A percentile compares a stretch with the other conserved stretches of the same genome.
These are phyloP conservation scores for Beauveria scarabaeidicola DNA, from an alignment of 2,329 filamentous ascomycete genomes.

Conservation along the genomic window DNA sequence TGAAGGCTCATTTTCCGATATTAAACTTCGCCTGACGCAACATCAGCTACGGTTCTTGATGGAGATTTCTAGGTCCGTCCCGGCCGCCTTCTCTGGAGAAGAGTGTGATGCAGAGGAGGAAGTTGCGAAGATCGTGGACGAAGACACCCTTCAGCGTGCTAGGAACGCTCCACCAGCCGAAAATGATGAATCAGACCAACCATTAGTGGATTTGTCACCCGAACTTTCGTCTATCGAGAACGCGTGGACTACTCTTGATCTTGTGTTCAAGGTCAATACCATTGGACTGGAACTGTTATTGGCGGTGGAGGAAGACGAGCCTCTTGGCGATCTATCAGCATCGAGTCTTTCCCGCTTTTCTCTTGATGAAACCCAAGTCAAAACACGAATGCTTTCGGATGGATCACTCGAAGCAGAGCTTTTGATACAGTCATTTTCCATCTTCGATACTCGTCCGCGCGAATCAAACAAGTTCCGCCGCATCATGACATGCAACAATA, in stretches of 20 bases:
- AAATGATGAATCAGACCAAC: conserved; percentile 29
- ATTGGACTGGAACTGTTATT: conserved; percentile 83
- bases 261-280: conserved; percentile 81
- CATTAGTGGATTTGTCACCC: conserved; percentile 50
- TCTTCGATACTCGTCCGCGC: conserved; percentile 78
- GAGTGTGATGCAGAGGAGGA: conserved; percentile 67
- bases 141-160: conserved; percentile 41
- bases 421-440: conserved; percentile 88
- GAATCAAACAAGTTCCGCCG: conserved; percentile 95
- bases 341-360: conserved; percentile 91
- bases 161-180: conserved; percentile 26
- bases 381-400: conserved; percentile 88
- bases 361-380: conserved; percentile 83
- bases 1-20: conserved; percentile 83
- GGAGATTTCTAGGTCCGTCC: conserved; percentile 79
- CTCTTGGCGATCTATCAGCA: conserved; percentile 67
- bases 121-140: conserved; percentile 64
- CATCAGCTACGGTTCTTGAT: conserved; percentile 85
- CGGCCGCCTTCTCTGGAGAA: conserved; percentile 64
- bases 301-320: conserved; percentile 58
- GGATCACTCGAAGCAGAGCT: conserved; percentile 87
- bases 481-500: conserved; percentile 96
- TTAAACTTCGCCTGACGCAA: conserved; percentile 83
- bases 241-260: conserved; percentile 86
- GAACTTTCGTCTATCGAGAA: conserved; percentile 62